phyloP scores from a whole-genome alignment of 257 asterid species.

The Penstemon davidsonii region DNA sequence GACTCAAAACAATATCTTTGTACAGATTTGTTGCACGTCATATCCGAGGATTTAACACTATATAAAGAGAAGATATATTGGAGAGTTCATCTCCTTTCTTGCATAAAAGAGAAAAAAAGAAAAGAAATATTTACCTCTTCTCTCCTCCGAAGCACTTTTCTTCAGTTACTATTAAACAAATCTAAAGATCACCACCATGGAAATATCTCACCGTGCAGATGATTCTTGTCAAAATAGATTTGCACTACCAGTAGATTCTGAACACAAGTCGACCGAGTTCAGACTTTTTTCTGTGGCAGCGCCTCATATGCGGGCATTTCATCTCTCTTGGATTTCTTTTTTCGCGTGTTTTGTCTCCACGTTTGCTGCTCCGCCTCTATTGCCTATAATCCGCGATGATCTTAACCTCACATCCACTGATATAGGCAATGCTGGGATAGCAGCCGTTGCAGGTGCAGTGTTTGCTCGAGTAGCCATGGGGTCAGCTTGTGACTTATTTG shows the following conservation, averaged over 20 bases:
- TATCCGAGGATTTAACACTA: no score
- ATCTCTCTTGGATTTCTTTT: conserved; percentile 83
- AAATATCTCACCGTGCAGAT: conserved; percentile 22
- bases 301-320: conserved; percentile 92
- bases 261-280: conserved; percentile 66
- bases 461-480: conserved; percentile 87
- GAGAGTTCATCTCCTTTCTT: no score
- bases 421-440: conserved; percentile 87
- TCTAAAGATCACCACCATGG: conserved; percentile 32
- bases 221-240: conserved; percentile 39
- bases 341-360: conserved; percentile 87
- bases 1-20: background rate
- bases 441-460: conserved; percentile 86
- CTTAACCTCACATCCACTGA: conserved; percentile 75
- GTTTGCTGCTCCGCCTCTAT: conserved; percentile 82
- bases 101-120: no score
- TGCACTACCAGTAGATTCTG: conserved; percentile 73
- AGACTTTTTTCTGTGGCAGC: conserved; percentile 47
- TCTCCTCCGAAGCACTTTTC: background rate
- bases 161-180: background rate
- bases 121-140: background rate
- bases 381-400: conserved; percentile 83
- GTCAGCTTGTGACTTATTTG: conserved; percentile 74
- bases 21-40: background rate
- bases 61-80: no score